phyloP scores from a whole-genome alignment of 352 stramenopile genomes.

The Pythium myriotylum region DNA sequence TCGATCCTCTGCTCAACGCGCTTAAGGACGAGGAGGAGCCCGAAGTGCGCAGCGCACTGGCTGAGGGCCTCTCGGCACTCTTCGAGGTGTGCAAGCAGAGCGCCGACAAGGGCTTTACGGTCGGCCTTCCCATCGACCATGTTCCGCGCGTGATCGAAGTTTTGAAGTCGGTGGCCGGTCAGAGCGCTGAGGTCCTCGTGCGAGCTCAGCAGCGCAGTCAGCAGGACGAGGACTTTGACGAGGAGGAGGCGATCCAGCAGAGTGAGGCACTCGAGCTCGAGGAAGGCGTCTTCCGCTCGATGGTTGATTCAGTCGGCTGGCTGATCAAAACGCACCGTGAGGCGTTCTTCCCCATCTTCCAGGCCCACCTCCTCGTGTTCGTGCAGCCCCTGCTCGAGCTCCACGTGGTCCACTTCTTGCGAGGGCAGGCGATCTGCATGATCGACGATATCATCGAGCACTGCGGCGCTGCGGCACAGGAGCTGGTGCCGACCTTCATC shows the following conservation, averaged over 20 bases:
- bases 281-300: slow-evolving; percentile 76
- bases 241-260: slow-evolving; percentile 72
- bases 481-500: slow-evolving; percentile 78
- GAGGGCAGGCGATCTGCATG: slow-evolving; percentile 86
- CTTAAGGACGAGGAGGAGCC: slow-evolving; percentile 79
- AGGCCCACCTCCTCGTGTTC: slow-evolving; percentile 65
- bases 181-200: slow-evolving; percentile 66
- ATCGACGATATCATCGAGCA: slow-evolving; percentile 89
- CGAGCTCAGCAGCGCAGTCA: slow-evolving; percentile 63
- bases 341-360: slow-evolving; percentile 77
- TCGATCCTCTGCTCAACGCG: slow-evolving; percentile 74
- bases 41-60: slow-evolving; percentile 74
- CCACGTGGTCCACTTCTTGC: slow-evolving; percentile 59
- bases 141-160: slow-evolving; percentile 69
- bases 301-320: slow-evolving; percentile 87
- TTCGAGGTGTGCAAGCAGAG: slow-evolving; percentile 85
- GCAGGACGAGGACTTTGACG: slow-evolving; percentile 82
- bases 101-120: slow-evolving; percentile 66
- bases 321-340: slow-evolving; percentile 83
- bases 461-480: slow-evolving; percentile 64
- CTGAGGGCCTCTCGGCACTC: slow-evolving; percentile 71
- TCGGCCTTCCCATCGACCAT: slow-evolving; percentile 71
- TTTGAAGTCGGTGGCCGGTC: slow-evolving; percentile 67
- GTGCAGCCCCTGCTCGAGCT: slow-evolving; percentile 70
- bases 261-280: slow-evolving; percentile 73